Evolutionary conservation across 768 basidiomycete species (phyloP).

Genomic region (Lentinus brumalis): DNA sequence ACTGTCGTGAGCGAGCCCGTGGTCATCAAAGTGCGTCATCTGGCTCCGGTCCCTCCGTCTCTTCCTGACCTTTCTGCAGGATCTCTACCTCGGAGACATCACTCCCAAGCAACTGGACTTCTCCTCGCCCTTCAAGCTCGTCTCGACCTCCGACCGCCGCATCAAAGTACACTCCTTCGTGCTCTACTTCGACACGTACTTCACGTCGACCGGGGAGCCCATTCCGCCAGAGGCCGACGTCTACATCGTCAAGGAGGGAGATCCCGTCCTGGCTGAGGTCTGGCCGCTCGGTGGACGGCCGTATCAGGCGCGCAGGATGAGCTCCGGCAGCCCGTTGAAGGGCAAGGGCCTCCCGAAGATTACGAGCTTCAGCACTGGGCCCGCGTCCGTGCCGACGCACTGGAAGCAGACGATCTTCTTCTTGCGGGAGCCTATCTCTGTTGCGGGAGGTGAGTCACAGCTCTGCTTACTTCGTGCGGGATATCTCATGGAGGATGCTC

Average conservation of each 20-base stretch:
- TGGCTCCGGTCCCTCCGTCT: no score
- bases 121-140: conserved; percentile 72
- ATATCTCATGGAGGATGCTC: not conserved
- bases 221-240: conserved; percentile 55
- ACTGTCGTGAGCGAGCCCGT: conserved; percentile 64
- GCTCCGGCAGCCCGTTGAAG: conserved; percentile 46
- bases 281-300: conserved; percentile 77
- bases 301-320: conserved; percentile 60
- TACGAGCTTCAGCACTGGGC: conserved; percentile 90
- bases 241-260: conserved; percentile 59
- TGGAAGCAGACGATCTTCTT: conserved; percentile 97
- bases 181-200: conserved; percentile 95
- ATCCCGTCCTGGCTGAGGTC: conserved; percentile 66
- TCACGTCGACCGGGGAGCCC: conserved; percentile 60
- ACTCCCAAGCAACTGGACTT: conserved; percentile 79
- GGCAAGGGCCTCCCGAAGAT: conserved; percentile 47
- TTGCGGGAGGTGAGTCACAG: conserved; percentile 62
- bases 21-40: conserved; percentile 42
- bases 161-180: conserved; percentile 78
- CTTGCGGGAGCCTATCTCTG: conserved; percentile 74
- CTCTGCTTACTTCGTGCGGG: not conserved
- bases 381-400: conserved; percentile 84
- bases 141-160: conserved; percentile 58
- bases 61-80: conserved; percentile 41
- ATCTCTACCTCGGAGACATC: conserved; percentile 69